phyloP scores from a whole-genome alignment of 2,329 filamentous ascomycete species.

The Shiraia sp. region DNA sequence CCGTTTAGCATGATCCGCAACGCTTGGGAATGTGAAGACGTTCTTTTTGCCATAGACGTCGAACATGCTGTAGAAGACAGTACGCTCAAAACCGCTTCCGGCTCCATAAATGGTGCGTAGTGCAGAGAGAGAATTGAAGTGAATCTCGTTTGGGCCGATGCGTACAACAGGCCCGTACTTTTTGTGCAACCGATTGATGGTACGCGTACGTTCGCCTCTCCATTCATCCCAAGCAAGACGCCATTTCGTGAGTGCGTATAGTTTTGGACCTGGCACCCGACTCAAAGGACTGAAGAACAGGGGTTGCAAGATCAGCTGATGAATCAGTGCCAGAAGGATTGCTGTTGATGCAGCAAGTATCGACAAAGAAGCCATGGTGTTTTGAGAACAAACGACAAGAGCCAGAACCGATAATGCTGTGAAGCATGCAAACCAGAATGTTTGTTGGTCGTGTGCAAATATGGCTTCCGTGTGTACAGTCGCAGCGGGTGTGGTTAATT shows the following conservation, averaged over 20 bases:
- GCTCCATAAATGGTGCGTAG: slow-evolving; percentile 60
- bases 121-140: slow-evolving; percentile 47
- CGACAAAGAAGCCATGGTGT: neutral
- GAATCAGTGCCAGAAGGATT: neutral
- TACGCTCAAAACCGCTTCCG: slow-evolving; percentile 56
- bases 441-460: no score
- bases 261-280: slow-evolving; percentile 44
- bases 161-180: slow-evolving; percentile 20
- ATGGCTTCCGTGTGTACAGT: no score
- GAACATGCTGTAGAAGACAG: slow-evolving; percentile 60
- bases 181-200: slow-evolving; percentile 50
- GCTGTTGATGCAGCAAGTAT: neutral
- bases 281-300: slow-evolving; percentile 3
- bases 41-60: slow-evolving; percentile 58
- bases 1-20: slow-evolving; percentile 51
- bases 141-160: slow-evolving; percentile 18
- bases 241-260: slow-evolving; percentile 51
- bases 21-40: slow-evolving; percentile 55
- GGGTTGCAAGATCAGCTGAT: slow-evolving; percentile 4
- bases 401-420: no score
- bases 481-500: neutral
- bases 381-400: no score
- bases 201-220: slow-evolving; percentile 48
- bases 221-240: slow-evolving; percentile 53
- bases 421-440: no score